Evolutionary conservation across 257 asterid genomes (phyloP).

Genomic region (Parsonsia alboflavescens): DNA sequence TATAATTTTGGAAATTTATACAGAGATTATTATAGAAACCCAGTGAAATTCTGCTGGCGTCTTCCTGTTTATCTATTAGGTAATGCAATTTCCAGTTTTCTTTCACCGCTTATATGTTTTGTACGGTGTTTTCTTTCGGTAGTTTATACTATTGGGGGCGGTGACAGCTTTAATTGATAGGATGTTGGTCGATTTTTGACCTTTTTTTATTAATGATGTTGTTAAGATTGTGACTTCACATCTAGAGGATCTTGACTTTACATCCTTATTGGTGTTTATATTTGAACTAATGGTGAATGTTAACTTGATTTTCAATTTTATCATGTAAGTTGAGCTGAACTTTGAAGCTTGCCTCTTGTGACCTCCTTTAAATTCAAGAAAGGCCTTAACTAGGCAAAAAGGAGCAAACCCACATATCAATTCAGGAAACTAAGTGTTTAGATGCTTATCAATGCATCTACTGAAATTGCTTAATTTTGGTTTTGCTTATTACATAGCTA

Average conservation of each 20-base stretch:
- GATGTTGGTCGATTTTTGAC: neutral
- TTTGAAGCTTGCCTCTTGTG: neutral
- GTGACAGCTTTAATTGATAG: neutral
- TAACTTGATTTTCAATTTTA: neutral
- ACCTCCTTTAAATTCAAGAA: neutral
- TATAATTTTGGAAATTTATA: neutral
- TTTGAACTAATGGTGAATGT: neutral
- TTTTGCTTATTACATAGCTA: neutral
- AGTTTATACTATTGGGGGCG: neutral
- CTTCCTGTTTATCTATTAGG: slow-evolving; percentile 1
- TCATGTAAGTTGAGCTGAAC: slow-evolving; percentile 1
- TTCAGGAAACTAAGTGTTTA: neutral
- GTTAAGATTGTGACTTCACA: neutral
- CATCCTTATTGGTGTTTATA: slow-evolving; percentile 1
- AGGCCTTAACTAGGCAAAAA: neutral
- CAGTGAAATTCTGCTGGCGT: neutral
- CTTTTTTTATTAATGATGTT: neutral
- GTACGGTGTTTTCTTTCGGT: neutral
- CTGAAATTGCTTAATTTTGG: neutral
- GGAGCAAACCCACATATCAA: neutral
- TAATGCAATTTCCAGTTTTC: neutral
- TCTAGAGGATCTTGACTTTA: neutral
- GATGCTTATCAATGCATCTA: neutral
- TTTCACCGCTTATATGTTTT: neutral
- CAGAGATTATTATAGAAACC: neutral